Conservation (phyloP, 2,329 filamentous ascomycete genomes). For the Penicillium sp. region DNA sequence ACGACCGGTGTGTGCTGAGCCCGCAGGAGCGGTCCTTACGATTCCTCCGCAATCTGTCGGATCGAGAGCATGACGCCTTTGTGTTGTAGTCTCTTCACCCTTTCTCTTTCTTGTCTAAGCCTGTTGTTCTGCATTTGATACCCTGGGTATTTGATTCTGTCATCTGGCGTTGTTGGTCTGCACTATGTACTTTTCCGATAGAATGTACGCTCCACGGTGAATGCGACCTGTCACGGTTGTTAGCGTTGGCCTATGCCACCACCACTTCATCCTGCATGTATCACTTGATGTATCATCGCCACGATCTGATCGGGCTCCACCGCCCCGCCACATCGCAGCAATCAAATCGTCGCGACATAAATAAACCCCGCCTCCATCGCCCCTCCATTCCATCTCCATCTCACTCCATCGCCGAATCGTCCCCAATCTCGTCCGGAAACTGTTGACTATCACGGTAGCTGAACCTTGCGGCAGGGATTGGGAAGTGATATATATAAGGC, state of each 20-base stretch:
- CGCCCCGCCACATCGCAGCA: conserved; percentile 4
- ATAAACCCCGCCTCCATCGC: too few species aligned
- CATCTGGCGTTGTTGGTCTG: conserved; percentile 18
- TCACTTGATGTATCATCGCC: not conserved
- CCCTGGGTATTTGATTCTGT: conserved; percentile 24
- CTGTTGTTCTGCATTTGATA: conserved; percentile 19
- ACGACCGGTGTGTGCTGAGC: conserved; percentile 37
- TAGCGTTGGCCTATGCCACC: too few species aligned
- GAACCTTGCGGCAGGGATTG: too few species aligned
- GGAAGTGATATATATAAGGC: too few species aligned
- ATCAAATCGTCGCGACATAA: not conserved
- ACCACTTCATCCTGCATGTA: too few species aligned
- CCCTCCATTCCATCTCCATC: too few species aligned
- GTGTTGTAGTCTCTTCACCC: conserved; percentile 21
- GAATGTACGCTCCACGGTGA: too few species aligned
- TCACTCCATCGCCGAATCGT: too few species aligned
- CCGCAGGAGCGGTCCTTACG: conserved; percentile 35
- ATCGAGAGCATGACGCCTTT: conserved; percentile 36
- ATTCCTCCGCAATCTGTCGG: conserved; percentile 33
- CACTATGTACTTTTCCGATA: conserved; percentile 5
- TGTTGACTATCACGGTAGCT: too few species aligned
- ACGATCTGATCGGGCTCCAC: conserved; percentile 6
- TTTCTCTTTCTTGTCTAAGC: not conserved
- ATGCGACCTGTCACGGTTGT: too few species aligned
- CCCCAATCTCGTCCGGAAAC: too few species aligned